A percentile compares a stretch with the other conserved stretches of the same genome.
Evolutionary conservation across 2,329 filamentous ascomycete genomes (phyloP).

Genomic region (Curvularia spicifera): DNA sequence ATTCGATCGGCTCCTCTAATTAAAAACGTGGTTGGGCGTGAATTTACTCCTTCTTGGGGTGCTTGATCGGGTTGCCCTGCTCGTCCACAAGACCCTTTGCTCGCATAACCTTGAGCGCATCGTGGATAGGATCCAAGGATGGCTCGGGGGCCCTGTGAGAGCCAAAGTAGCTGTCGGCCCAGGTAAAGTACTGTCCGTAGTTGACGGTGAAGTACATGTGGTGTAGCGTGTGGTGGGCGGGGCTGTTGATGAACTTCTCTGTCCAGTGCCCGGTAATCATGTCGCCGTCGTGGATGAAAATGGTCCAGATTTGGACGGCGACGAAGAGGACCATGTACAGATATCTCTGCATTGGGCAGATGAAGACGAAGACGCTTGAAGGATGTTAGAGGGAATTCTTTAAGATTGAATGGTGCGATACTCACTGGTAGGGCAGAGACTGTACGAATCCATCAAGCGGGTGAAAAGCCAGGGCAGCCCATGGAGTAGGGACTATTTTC

Average conservation of each 20-base stretch:
- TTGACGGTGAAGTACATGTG: slow-evolving; percentile 19
- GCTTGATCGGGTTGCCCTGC: slow-evolving; percentile 11
- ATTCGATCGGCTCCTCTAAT: slow-evolving; percentile 7
- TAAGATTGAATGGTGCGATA: background rate
- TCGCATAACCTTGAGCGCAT: slow-evolving; percentile 16
- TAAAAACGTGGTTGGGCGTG: background rate
- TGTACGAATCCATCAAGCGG: slow-evolving; percentile 13
- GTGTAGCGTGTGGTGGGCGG: slow-evolving; percentile 14
- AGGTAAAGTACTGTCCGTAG: slow-evolving; percentile 15
- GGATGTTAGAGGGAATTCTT: slow-evolving; percentile 1
- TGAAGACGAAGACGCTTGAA: slow-evolving; percentile 11
- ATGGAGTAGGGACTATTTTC: slow-evolving; percentile 11
- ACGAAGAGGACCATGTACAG: slow-evolving; percentile 16
- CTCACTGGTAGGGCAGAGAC: slow-evolving; percentile 16
- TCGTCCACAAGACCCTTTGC: slow-evolving; percentile 12
- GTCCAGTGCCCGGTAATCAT: slow-evolving; percentile 16
- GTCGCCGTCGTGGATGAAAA: slow-evolving; percentile 16
- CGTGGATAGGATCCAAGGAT: slow-evolving; percentile 12
- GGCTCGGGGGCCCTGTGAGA: slow-evolving; percentile 12
- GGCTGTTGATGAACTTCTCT: slow-evolving; percentile 14
- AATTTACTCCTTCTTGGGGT: slow-evolving; percentile 13
- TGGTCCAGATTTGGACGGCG: slow-evolving; percentile 12
- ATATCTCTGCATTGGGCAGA: slow-evolving; percentile 16
- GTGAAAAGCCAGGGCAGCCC: slow-evolving; percentile 16
- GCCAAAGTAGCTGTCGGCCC: slow-evolving; percentile 13